Conservation (phyloP, 371 early-diverging fungal genomes). For the Mucor irregularis region DNA sequence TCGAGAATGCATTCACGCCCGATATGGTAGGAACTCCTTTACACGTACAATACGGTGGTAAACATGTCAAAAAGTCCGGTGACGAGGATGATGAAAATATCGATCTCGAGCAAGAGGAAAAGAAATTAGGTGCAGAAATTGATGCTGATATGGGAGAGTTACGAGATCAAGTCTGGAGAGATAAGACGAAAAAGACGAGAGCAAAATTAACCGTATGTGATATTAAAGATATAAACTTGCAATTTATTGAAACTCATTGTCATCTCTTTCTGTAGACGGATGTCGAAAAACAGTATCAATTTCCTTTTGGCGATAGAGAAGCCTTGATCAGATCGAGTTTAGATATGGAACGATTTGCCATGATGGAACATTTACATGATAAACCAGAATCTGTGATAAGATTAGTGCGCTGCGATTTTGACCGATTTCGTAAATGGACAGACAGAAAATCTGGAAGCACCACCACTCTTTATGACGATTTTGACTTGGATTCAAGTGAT, state of each 20-base stretch:
- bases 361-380: constrained; percentile 54
- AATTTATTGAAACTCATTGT: not conserved
- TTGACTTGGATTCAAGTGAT: constrained; percentile 52
- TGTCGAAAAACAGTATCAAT: constrained; percentile 53
- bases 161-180: constrained; percentile 63
- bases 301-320: constrained; percentile 55
- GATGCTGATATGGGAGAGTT: constrained; percentile 52
- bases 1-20: constrained; percentile 6
- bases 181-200: constrained; percentile 60
- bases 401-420: constrained; percentile 30
- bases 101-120: constrained; percentile 43
- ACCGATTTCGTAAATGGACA: constrained; percentile 38
- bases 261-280: constrained; percentile 26
- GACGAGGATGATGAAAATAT: constrained; percentile 14
- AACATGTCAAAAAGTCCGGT: constrained; percentile 10
- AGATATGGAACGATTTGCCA: constrained; percentile 58
- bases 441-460: constrained; percentile 27
- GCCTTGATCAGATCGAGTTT: constrained; percentile 50
- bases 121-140: constrained; percentile 45
- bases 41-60: constrained; percentile 24
- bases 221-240: not conserved
- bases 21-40: constrained; percentile 4
- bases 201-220: constrained; percentile 48
- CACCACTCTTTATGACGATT: constrained; percentile 38
- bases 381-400: constrained; percentile 34